These are phyloP conservation scores for Rhodotorula sp. DNA, from an alignment of 1,284 basidiomycete genomes.

Conservation along the genomic window DNA sequence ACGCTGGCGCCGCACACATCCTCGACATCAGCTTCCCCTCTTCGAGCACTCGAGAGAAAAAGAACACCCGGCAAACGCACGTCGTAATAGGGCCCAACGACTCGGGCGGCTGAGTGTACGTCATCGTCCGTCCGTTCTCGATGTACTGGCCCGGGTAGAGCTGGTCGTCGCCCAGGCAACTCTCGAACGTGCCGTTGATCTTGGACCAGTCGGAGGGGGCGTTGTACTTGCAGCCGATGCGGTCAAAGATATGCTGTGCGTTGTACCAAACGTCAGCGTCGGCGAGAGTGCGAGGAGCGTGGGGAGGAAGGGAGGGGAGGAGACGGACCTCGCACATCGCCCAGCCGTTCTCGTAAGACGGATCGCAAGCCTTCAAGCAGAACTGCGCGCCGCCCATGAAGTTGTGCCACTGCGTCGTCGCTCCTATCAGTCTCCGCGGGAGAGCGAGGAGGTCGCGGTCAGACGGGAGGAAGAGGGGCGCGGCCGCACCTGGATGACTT, in stretches of 20 bases:
- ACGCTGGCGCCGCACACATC: constrained; percentile 47
- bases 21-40: not conserved
- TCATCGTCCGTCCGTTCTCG: constrained; percentile 39
- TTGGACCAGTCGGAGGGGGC: constrained; percentile 59
- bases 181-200: constrained; percentile 57
- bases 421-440: not conserved
- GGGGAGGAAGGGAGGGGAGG: not conserved
- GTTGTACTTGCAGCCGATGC: constrained; percentile 68
- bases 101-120: constrained; percentile 39
- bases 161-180: constrained; percentile 64
- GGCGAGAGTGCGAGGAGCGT: not conserved
- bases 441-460: constrained; percentile 55
- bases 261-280: too few relatives aligned
- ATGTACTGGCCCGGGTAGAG: constrained; percentile 60
- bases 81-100: constrained; percentile 19
- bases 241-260: constrained; percentile 45
- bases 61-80: not conserved
- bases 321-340: constrained; percentile 46
- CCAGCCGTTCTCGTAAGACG: constrained; percentile 57
- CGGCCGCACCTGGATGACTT: constrained; percentile 58
- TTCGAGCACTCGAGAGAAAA: not conserved
- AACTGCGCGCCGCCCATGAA: constrained; percentile 44
- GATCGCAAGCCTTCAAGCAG: constrained; percentile 64
- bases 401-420: constrained; percentile 25
- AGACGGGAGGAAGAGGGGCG: constrained; percentile 40